Evolutionary conservation across 2,329 filamentous ascomycete species (phyloP).

Genomic region (Aspergillus quadrilineatus): DNA sequence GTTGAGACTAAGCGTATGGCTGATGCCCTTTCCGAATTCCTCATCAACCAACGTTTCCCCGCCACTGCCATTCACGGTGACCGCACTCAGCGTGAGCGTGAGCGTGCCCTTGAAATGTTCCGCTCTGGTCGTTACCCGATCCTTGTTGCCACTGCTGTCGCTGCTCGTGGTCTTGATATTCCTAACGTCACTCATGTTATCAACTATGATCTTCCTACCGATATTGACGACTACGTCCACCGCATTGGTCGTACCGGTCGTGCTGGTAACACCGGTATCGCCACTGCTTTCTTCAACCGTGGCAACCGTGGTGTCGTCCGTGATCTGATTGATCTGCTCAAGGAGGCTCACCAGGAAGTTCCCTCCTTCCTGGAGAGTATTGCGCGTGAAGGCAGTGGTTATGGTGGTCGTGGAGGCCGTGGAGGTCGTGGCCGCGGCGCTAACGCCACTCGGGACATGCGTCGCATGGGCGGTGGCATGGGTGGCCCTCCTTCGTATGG

Average conservation of each 20-base stretch:
- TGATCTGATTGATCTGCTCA: conserved; percentile 93
- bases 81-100: conserved; percentile 97
- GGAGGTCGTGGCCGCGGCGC: conserved; percentile 66
- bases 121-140: conserved; percentile 93
- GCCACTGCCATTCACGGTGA: conserved; percentile 98
- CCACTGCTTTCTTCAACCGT: conserved; percentile 99
- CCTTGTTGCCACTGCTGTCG: conserved; percentile 93
- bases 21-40: conserved; percentile 93
- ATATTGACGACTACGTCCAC: conserved; percentile 98
- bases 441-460: conserved; percentile 80
- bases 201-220: conserved; percentile 99
- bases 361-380: conserved; percentile 94
- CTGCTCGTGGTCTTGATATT: conserved; percentile 87
- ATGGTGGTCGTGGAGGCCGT: conserved; percentile 71
- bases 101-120: conserved; percentile 97
- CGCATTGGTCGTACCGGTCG: conserved; percentile 99
- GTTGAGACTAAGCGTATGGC: conserved; percentile 99
- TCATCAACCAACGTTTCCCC: conserved; percentile 98
- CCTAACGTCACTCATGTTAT: conserved; percentile 95
- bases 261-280: conserved; percentile 98
- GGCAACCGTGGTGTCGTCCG: conserved; percentile 97
- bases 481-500: conserved; percentile 40
- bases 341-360: conserved; percentile 97
- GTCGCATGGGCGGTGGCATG: conserved; percentile 61
- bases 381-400: conserved; percentile 85